A percentile compares a stretch with the other conserved stretches of the same genome.
phyloP scores from a whole-genome alignment of 2,329 filamentous ascomycete genomes.

The Epichloe gansuensis region DNA sequence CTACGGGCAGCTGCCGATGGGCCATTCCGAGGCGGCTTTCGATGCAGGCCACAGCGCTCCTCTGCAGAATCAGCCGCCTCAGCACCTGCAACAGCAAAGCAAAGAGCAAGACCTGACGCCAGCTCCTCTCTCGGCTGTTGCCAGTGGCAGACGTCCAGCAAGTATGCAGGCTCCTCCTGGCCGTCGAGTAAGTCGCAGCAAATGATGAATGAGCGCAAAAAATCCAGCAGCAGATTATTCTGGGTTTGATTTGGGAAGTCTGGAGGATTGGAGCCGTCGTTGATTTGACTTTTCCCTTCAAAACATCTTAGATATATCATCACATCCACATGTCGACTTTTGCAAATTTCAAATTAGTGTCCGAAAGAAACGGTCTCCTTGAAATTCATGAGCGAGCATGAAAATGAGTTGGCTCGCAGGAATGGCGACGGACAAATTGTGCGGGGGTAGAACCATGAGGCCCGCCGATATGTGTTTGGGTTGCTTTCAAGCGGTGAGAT shows the following conservation, averaged over 20 bases:
- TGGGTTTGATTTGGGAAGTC: slow-evolving; percentile 16
- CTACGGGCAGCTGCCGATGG: neutral
- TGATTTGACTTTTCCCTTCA: neutral
- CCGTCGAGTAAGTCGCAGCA: neutral
- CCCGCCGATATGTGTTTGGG: too few species aligned
- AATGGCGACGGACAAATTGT: too few species aligned
- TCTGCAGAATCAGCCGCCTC: neutral
- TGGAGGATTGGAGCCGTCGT: slow-evolving; percentile 3
- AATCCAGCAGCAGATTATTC: slow-evolving; percentile 16
- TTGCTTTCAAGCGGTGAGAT: too few species aligned
- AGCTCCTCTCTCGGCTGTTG: slow-evolving; percentile 3
- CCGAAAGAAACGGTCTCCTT: too few species aligned
- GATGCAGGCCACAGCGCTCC: neutral
- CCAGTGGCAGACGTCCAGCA: neutral
- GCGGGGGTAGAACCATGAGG: too few species aligned
- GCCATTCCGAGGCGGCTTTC: neutral
- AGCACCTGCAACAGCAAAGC: neutral
- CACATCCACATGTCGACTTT: neutral
- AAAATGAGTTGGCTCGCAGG: too few species aligned
- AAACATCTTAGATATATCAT: neutral
- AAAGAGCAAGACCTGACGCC: slow-evolving; percentile 2
- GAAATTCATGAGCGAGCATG: too few species aligned
- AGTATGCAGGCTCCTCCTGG: neutral
- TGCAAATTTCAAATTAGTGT: neutral
- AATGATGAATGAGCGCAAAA: slow-evolving; percentile 13